Base-by-base conservation (phyloP, 2,329 filamentous ascomycete species). In the Zasmidium cellare region DNA sequence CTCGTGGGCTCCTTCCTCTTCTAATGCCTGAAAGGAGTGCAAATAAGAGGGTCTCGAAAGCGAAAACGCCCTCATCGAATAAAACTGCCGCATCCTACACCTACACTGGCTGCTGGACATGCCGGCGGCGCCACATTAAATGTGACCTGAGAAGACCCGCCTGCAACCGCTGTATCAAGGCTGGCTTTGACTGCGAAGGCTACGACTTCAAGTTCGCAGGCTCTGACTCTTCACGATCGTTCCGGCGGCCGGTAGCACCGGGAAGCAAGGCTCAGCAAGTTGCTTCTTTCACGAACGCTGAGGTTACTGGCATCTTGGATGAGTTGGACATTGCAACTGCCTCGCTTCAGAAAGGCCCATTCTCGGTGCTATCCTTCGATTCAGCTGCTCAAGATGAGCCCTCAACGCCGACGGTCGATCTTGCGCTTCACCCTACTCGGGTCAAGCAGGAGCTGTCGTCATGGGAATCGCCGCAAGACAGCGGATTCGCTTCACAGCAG, bases 31-130 rank as follows among this genome's bases (percentile, higher is more conserved):
- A 41, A 3, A 41, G n/a, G 35, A n/a, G n/a, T n/a, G 11, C 35
- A 18, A 41, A 28, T 28, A 28, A 41, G 35, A 41, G 35, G 35
- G 35, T 41, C n/a, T 41, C 35, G 35, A 41, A 41, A 18, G 11
- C 35, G 5, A 47, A 24, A 47, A 22, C 23, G 14, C 45, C 45
- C 16, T 24, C 19, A 20, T 47, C 45, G n/a, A 24, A 18, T 22
- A 47, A 47, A 12, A 18, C 19, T 18, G 16, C 45, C 19, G 11
- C 52, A 20, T 31, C 24, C 12, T 50, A 57, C 44, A 57, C 55
- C 9, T 57, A 48, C 44, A 57, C 55, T 22, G 55, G 55, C 5
- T 57, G 55, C 44, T 57, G 48, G 48, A 57, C 55, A 25, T 57
- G 55, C 46, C 55, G 55, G 9, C 49, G 55, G 3, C 23, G 55